Percentiles rank a stretch among this genome's conserved stretches.
Conservation (phyloP, 345 rosid species). For the Populus nigra region DNA sequence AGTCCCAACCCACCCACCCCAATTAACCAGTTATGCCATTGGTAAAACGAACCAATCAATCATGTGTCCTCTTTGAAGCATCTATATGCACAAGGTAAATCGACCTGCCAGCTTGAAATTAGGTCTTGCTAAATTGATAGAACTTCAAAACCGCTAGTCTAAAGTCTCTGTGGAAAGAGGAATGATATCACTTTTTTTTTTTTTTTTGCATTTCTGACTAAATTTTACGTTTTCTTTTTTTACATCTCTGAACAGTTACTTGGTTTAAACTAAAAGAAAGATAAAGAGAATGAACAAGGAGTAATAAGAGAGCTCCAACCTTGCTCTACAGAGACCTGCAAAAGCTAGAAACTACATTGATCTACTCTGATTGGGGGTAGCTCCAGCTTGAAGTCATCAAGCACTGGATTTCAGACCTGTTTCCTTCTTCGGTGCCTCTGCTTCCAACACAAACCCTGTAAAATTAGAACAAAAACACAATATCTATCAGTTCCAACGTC, state of each 20-base stretch:
- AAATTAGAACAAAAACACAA: not conserved
- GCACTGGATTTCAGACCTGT: conserved; percentile 37
- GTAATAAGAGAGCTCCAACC: conserved; percentile 35
- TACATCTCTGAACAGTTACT: conserved; percentile 23
- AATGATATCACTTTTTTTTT: not conserved
- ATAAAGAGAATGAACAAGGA: conserved; percentile 40
- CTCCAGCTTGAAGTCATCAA: conserved; percentile 29
- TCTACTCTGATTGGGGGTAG: conserved; percentile 18
- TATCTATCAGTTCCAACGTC: not conserved
- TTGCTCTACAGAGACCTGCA: conserved; percentile 42
- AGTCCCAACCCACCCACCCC: not conserved
- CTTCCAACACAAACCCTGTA: conserved; percentile 37
- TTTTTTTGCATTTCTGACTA: not conserved
- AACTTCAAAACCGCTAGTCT: not conserved
- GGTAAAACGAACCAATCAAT: not conserved
- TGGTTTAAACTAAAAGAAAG: conserved; percentile 27
- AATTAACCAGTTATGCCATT: not conserved
- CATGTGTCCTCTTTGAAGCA: not conserved
- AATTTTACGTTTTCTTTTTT: conserved; percentile 33
- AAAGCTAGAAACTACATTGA: conserved; percentile 32
- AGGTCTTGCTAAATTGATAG: not conserved
- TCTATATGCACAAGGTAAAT: not conserved
- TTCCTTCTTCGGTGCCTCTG: conserved; percentile 23
- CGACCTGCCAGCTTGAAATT: not conserved
- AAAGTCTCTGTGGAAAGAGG: too few species aligned